phyloP scores from a whole-genome alignment of 2,329 filamentous ascomycete species.

The Colletotrichum sansevieriae region DNA sequence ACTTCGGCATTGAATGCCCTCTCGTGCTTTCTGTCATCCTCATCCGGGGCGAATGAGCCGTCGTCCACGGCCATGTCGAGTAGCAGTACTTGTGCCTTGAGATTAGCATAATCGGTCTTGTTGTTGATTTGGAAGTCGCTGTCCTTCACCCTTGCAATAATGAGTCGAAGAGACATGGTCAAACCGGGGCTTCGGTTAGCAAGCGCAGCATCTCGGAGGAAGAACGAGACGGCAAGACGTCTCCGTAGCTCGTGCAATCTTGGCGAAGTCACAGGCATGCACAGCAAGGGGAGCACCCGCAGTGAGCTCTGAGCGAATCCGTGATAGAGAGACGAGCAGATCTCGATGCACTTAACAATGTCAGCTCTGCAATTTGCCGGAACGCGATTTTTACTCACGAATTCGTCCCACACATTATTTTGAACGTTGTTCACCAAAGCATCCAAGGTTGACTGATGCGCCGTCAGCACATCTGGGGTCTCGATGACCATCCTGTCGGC shows the following conservation, averaged over 20 bases:
- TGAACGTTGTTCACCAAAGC: constrained; percentile 59
- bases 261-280: constrained; percentile 67
- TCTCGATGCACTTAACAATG: constrained; percentile 59
- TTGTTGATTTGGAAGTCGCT: constrained; percentile 66
- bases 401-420: constrained; percentile 52
- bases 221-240: constrained; percentile 73
- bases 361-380: constrained; percentile 31
- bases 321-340: constrained; percentile 61
- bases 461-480: constrained; percentile 49
- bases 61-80: constrained; percentile 83
- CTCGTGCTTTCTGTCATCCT: constrained; percentile 48
- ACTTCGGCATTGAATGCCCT: constrained; percentile 76
- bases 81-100: constrained; percentile 75
- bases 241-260: constrained; percentile 72
- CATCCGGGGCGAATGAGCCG: constrained; percentile 54
- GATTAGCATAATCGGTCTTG: constrained; percentile 75
- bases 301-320: constrained; percentile 64
- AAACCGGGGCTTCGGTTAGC: constrained; percentile 57
- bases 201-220: constrained; percentile 65
- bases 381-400: constrained; percentile 53
- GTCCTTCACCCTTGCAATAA: constrained; percentile 61
- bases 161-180: constrained; percentile 55
- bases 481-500: constrained; percentile 63
- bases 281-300: constrained; percentile 68
- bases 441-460: constrained; percentile 59